Conservation (phyloP, 1,139 yeast genomes). For the Nematodospora anomalae region DNA sequence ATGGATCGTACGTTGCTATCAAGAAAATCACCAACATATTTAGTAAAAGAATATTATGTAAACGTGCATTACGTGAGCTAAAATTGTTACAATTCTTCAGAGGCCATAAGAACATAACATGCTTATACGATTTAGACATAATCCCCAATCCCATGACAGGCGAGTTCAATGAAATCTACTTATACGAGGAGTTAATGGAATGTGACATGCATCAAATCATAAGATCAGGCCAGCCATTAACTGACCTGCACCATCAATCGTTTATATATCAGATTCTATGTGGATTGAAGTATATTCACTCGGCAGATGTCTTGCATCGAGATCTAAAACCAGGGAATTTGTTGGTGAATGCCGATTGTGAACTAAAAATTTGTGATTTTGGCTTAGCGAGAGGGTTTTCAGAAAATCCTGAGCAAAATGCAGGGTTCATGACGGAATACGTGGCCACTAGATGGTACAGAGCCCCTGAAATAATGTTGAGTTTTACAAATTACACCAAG, state of each 20-base stretch:
- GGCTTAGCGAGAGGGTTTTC: slow-evolving; percentile 96
- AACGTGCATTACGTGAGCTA: slow-evolving; percentile 85
- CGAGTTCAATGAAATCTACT: slow-evolving; percentile 83
- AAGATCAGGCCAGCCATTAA: slow-evolving; percentile 87
- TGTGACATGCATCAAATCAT: slow-evolving; percentile 98
- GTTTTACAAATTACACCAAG: slow-evolving; percentile 89
- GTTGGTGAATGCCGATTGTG: slow-evolving; percentile 94
- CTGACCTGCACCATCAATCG: slow-evolving; percentile 93
- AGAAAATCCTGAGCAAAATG: slow-evolving; percentile 78
- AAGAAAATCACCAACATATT: slow-evolving; percentile 93
- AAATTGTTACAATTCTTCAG: slow-evolving; percentile 87
- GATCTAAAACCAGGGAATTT: slow-evolving; percentile 94
- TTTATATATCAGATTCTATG: slow-evolving; percentile 90
- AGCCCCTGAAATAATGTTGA: slow-evolving; percentile 96
- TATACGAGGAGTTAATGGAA: slow-evolving; percentile 95
- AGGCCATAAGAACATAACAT: slow-evolving; percentile 90
- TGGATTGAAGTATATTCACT: slow-evolving; percentile 84
- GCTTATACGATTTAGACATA: slow-evolving; percentile 89
- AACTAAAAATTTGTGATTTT: slow-evolving; percentile 92
- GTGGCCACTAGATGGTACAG: slow-evolving; percentile 98
- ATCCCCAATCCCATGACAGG: slow-evolving; percentile 69
- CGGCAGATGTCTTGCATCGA: slow-evolving; percentile 92
- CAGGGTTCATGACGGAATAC: slow-evolving; percentile 91
- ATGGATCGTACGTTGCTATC: slow-evolving; percentile 69
- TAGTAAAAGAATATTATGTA: slow-evolving; percentile 82